Conservation (phyloP, 129 eudicot genomes). For the Lactuca sativa region DNA sequence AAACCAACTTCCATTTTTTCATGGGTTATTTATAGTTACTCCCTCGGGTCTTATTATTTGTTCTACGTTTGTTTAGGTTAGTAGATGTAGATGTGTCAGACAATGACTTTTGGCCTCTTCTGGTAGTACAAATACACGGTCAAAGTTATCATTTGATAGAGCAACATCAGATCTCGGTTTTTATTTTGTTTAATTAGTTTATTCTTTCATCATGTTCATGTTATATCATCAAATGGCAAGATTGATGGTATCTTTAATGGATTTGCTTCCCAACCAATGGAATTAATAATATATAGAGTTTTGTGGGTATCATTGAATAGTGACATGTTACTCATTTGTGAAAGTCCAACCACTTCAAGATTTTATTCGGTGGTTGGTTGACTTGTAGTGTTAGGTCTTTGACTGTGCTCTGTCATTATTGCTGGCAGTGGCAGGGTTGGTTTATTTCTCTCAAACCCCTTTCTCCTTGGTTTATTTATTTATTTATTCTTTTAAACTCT, state of each 20-base stretch:
- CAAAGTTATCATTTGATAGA: too few relatives aligned
- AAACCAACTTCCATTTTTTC: too few relatives aligned
- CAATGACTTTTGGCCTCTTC: not conserved
- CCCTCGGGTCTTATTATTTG: too few relatives aligned
- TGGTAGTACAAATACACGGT: not conserved
- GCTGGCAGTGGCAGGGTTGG: slow-evolving; percentile 24
- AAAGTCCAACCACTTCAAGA: slow-evolving; percentile 26
- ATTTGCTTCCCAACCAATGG: slow-evolving; percentile 26
- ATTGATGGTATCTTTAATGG: slow-evolving; percentile 11
- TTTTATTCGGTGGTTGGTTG: slow-evolving; percentile 39
- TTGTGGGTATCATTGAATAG: slow-evolving; percentile 21
- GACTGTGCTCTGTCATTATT: slow-evolving; percentile 14
- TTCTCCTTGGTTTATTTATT: not conserved
- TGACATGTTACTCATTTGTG: slow-evolving; percentile 2
- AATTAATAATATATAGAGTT: not conserved
- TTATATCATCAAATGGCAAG: not conserved
- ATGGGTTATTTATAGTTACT: too few relatives aligned
- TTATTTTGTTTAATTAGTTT: not conserved
- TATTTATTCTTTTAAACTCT: not conserved
- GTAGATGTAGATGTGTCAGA: not conserved
- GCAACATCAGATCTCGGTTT: not conserved
- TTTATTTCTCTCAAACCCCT: not conserved
- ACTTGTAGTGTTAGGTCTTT: slow-evolving; percentile 4
- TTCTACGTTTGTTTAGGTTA: not conserved
- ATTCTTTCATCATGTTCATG: not conserved